Evolutionary conservation across 441 rosid genomes (phyloP), one percentile per base, ranked within the genome.

Genomic region (Theobroma grandiflorum): DNA sequence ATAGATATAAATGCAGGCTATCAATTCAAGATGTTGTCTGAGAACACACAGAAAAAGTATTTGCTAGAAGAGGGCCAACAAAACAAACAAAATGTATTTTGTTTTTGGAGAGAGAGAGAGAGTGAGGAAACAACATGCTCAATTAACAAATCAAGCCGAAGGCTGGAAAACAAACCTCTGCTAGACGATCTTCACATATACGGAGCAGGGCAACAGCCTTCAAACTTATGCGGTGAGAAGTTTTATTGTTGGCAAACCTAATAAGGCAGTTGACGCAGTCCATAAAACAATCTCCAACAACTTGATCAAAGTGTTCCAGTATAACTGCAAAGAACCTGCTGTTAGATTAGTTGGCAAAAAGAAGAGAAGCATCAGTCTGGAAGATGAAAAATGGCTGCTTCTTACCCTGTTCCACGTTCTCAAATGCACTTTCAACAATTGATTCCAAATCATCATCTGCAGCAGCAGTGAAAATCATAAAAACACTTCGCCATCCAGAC

Each of bases 131-230:
- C 63, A 37, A 22, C 75, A 67, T 52, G 75, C 76, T 71, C 65
- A 53, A 82, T 52, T 58, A 59, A 47, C 20, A 72, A 37, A 80
- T 22, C 42, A 62, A 77, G 58, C 14, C 26, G 45, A 65, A 67
- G 58, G 74, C 35, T 43, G 22, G 59, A 76, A 20, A 69, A 74
- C 86, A 75, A 81, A 97, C 99, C 99, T 97, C 99, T 47, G 99
- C 99, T 71, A 97, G 89, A 81, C 99, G 98, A 88, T 97, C 99
- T 87, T 97, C 99, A 84, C 99, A 97, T 84, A 97, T 97, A 64
- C 99, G 96, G 82, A 97, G 94, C 77, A 97, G 99, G 78, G 99
- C 99, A 89, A 97, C 93, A 77, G 99, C 99, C 92, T 97, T 97
- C 90, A 97, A 88, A 87, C 99, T 95, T 91, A 95, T 97, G 26